Evolutionary conservation across 2,329 filamentous ascomycete species (phyloP), one percentile per base, ranked within the genome.

Genomic region (Thelonectria olida): DNA sequence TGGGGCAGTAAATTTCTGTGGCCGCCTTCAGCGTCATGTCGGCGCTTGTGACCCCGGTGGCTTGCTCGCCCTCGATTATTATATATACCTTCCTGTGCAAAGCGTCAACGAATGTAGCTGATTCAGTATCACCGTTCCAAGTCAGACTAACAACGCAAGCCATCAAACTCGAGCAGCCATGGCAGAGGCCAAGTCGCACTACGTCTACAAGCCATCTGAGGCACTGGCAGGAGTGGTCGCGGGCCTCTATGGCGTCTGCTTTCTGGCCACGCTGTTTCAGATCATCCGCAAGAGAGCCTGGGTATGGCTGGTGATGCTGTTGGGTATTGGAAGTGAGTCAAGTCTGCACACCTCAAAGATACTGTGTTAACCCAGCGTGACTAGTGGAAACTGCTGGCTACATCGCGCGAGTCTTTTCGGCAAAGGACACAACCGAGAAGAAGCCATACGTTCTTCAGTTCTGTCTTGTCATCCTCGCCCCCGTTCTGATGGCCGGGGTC

Each of bases 401-500:
- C 7, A 54, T 48, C 9, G 59, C 64, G 7, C 60, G 67, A n/a
- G 55, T 52, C 8, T 52, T 62, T 2, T 70, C 65, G 1, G 67
- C 65, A 1, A 54, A 52, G 5, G 58, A 67, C 2, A 48, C 66
- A 1, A 61, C 64, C 0, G 52, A 68, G 1, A 68, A 67, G 15
- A 39, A 28, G 1, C 62, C 64, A 4, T 72, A 67, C 8, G 60
- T 64, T 7, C 13, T 70, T 3, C 69, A 71, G 27, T 72, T 72
- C 2, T 59, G 57, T 0, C 56, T 72, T 5, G 48, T 72, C 1
- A 69, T 71, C 2, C 9, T 72, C 2, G 49, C 69, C 0, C 69
- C 69, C 1, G 68, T 72, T 0, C 20, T 72, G 8, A 72, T 72
- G 68, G 66, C 68, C 1, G 69, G 67, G 7, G 64, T 71, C 1